phyloP scores from a whole-genome alignment of 192 early-diverging fungal species.

The Radiomyces spectabilis region DNA sequence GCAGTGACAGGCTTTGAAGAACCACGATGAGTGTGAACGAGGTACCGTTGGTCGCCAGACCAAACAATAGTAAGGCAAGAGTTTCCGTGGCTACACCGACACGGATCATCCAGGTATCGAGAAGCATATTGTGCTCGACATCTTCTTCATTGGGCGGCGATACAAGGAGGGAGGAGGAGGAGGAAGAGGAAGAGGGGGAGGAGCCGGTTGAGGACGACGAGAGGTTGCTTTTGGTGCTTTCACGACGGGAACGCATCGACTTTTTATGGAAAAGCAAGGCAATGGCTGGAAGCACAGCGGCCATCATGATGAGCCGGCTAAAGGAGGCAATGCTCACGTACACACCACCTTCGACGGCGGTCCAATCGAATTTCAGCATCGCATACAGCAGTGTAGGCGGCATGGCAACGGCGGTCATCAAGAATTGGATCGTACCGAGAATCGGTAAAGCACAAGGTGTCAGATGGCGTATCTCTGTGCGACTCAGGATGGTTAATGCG shows the following conservation, averaged over 20 bases:
- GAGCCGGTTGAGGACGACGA: too few species aligned
- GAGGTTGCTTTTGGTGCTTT: neutral
- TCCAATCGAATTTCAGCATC: conserved; percentile 35
- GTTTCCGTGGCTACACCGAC: conserved; percentile 28
- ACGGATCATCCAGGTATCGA: conserved; percentile 43
- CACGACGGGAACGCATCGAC: conserved; percentile 13
- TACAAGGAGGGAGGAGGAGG: too few species aligned
- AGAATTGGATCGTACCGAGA: conserved; percentile 10
- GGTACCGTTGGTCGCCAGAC: conserved; percentile 13
- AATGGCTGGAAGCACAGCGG: conserved; percentile 26
- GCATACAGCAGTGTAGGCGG: conserved; percentile 34
- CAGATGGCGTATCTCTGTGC: conserved; percentile 4
- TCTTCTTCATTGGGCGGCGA: neutral
- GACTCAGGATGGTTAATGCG: conserved; percentile 13
- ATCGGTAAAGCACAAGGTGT: conserved; percentile 10
- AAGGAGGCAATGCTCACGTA: conserved; percentile 15
- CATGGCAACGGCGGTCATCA: conserved; percentile 3
- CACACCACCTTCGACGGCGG: conserved; percentile 32
- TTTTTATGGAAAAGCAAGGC: too few species aligned
- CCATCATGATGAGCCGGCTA: conserved; percentile 21
- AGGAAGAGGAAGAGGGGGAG: too few species aligned
- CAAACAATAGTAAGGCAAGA: conserved; percentile 16
- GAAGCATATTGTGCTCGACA: conserved; percentile 5
- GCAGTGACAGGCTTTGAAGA: conserved; percentile 23
- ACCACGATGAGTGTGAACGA: conserved; percentile 8